A percentile compares a stretch with the other conserved stretches of the same genome.
phyloP scores from a whole-genome alignment of 1,284 basidiomycete genomes.

The Ustilago crameri region DNA sequence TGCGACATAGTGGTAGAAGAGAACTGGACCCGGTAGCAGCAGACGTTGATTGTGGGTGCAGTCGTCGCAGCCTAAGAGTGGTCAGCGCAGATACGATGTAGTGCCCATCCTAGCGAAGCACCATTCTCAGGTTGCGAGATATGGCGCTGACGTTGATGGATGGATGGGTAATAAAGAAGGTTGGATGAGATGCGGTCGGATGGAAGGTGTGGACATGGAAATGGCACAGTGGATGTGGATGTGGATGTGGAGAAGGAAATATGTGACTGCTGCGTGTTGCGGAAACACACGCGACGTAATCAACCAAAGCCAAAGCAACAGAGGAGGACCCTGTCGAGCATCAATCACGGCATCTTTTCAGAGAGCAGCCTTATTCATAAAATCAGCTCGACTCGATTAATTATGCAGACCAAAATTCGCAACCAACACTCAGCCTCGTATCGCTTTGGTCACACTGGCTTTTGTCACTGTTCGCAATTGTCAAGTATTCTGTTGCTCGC shows the following conservation, averaged over 20 bases:
- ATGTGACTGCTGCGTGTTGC: slow-evolving; percentile 4
- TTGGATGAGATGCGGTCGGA: background rate
- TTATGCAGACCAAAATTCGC: background rate
- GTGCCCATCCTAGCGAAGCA: slow-evolving; percentile 1
- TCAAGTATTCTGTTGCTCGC: too few species aligned
- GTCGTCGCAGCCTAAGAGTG: too few species aligned
- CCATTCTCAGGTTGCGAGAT: background rate
- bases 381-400: background rate
- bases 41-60: too few species aligned
- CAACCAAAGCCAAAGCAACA: background rate
- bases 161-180: background rate
- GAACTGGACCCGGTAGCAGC: too few species aligned
- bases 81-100: too few species aligned
- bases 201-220: background rate
- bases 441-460: too few species aligned
- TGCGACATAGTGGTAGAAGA: slow-evolving; percentile 28
- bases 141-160: background rate
- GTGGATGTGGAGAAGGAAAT: too few species aligned
- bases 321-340: slow-evolving; percentile 10
- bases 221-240: background rate
- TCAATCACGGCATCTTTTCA: background rate
- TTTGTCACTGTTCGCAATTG: too few species aligned
- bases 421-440: background rate
- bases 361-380: slow-evolving; percentile 3
- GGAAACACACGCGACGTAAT: slow-evolving; percentile 2